Base-by-base conservation (phyloP, 768 basidiomycete genomes). In the Lactarius quietus region DNA sequence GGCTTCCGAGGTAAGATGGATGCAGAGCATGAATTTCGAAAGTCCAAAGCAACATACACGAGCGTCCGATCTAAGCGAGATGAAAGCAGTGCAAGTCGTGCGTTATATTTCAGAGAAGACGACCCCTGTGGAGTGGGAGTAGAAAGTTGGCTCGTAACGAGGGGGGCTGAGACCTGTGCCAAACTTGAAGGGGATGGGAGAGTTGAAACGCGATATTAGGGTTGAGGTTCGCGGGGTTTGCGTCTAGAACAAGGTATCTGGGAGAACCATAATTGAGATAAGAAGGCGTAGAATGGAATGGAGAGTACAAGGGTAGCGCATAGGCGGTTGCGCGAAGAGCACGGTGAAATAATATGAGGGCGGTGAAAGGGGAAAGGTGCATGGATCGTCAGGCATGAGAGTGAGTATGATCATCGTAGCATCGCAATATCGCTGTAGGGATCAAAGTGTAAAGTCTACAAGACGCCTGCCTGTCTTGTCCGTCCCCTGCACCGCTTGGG, bases 241-340 rank as follows among this genome's bases (percentile, higher is more conserved):
- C 17, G 33, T 54, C 33, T 31, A 43, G 64, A 65, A 61, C 45
- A 65, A 65, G 31, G 53, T 48, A 31, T 23, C 10, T 36, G 33
- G 52, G 52, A 8, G 15, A 59, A 59, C 7, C 55, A 56, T 56
- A 38, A 55, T 23, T n/a, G n/a, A n/a, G 28, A 23, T 2, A 36
- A 1, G 20, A 10, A 36, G 35, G 29, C 41, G 18, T 15, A 61
- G 53, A 54, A n/a, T n/a, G n/a, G n/a, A 55, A 33, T 52, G 36
- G 18, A 7, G 15, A 65, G 17, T 65, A 61, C 55, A 65, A 65
- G 29, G 38, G 20, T 12, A 26, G 10, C 8, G 12, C 29, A 20
- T 29, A 7, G 10, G 31, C 18, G n/a, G 45, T 48, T 23, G 45
- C 23, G 26, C 23, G 26, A 51, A 6, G 48, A 51, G 6, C 23